Percentiles rank a stretch among this genome's conserved stretches.
phyloP scores from a whole-genome alignment of 352 stramenopile species.

The Phytophthora boehmeriae region DNA sequence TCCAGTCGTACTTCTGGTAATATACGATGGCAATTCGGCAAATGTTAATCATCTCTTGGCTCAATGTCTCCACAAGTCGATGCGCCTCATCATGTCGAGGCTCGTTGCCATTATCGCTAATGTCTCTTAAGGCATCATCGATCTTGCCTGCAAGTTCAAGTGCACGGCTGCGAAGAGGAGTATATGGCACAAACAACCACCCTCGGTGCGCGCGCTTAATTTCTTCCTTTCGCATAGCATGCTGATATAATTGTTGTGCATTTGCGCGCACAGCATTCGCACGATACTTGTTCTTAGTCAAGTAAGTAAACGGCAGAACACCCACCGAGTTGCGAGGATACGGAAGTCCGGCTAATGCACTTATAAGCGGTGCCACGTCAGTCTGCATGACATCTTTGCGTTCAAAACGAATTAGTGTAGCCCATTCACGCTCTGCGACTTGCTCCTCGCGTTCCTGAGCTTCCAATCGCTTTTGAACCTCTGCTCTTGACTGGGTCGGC shows the following conservation, averaged over 20 bases:
- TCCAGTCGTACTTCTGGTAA: slow-evolving; percentile 85
- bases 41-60: slow-evolving; percentile 67
- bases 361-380: slow-evolving; percentile 78
- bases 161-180: slow-evolving; percentile 41
- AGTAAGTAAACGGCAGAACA: slow-evolving; percentile 73
- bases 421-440: slow-evolving; percentile 48
- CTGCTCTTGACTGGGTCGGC: slow-evolving; percentile 58
- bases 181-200: slow-evolving; percentile 61
- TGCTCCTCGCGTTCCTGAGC: slow-evolving; percentile 51
- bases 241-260: slow-evolving; percentile 64
- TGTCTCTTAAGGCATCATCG: slow-evolving; percentile 19
- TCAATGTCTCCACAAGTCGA: slow-evolving; percentile 46
- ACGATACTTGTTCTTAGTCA: slow-evolving; percentile 61
- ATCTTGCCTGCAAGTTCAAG: slow-evolving; percentile 35
- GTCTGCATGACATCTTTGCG: slow-evolving; percentile 85
- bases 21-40: slow-evolving; percentile 71
- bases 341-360: slow-evolving; percentile 63
- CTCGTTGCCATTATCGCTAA: slow-evolving; percentile 16
- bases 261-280: slow-evolving; percentile 69
- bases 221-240: slow-evolving; percentile 63
- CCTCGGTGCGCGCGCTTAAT: slow-evolving; percentile 61
- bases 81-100: slow-evolving; percentile 27
- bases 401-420: slow-evolving; percentile 41
- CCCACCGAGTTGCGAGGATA: slow-evolving; percentile 84
- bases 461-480: slow-evolving; percentile 54